phyloP scores from a whole-genome alignment of 2,329 filamentous ascomycete genomes.

The Claviceps digitariae region DNA sequence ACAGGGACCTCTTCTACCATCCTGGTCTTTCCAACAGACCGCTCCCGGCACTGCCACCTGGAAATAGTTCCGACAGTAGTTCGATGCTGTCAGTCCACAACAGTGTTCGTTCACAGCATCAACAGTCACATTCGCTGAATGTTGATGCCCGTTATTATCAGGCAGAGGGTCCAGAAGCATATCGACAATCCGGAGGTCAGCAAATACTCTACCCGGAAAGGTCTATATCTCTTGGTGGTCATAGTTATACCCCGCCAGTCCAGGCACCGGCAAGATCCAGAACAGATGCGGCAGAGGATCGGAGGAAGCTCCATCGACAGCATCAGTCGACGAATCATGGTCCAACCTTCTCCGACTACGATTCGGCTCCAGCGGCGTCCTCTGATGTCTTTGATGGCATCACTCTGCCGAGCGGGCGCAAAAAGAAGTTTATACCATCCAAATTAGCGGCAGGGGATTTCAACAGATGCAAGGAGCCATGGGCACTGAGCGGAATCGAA shows the following conservation, averaged over 20 bases:
- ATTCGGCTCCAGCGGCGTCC: constrained; percentile 36
- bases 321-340: constrained; percentile 38
- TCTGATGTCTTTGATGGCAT: constrained; percentile 66
- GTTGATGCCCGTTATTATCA: constrained; percentile 28
- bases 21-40: constrained; percentile 59
- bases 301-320: constrained; percentile 40
- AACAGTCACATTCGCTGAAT: constrained; percentile 36
- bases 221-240: constrained; percentile 71
- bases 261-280: constrained; percentile 80
- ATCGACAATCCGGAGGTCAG: constrained; percentile 23
- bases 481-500: constrained; percentile 82
- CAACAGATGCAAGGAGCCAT: constrained; percentile 74
- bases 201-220: constrained; percentile 42
- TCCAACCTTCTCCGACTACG: constrained; percentile 41
- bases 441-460: constrained; percentile 75
- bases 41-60: constrained; percentile 48
- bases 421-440: constrained; percentile 71
- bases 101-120: constrained; percentile 25
- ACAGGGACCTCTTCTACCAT: constrained; percentile 88
- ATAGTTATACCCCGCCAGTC: constrained; percentile 66
- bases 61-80: constrained; percentile 47
- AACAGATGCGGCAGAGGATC: constrained; percentile 75
- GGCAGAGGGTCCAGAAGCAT: constrained; percentile 35
- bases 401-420: constrained; percentile 63
- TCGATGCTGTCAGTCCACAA: constrained; percentile 34